Evolutionary conservation across 1,284 basidiomycete genomes (phyloP), one percentile per base, ranked within the genome.

Genomic region (Tylopilus orsonianus): DNA sequence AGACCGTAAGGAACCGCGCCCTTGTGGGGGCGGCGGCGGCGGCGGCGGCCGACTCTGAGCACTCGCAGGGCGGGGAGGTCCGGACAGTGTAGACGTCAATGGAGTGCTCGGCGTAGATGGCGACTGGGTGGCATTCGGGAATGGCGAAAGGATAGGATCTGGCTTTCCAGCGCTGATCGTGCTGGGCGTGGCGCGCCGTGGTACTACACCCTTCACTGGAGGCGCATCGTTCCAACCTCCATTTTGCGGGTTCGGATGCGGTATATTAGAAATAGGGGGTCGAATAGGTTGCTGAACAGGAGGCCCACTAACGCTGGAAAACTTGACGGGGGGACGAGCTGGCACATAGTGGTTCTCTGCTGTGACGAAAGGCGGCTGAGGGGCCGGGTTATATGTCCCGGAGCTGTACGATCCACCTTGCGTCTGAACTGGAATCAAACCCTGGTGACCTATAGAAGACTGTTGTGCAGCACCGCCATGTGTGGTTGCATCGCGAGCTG

Each of bases 141-240:
- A 97, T 1, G 94, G 94, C 22, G 90, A 82, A 13, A 85, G 86
- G 66, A 97, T 96, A 1, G 90, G 80, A 4, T 75, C 72, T 1
- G 80, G 81, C 59, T 88, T 88, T 37, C 66, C 69, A 20, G 70
- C 56, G 44, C 66, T 74, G 8, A 75, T 62, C 2, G 79, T 72
- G 32, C 75, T 74, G 2, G 83, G 76, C 2, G 78, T 33, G 13
- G 41, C 77, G 44, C 83, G 82, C 42, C 77, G 72, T 12, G 74
- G 64, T 7, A 71, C 55, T 7, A 71, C 55, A 20, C 41, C 41
- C 13, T 77, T 60, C 8, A 72, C 69, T 5, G 41, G 24, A 2
- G 92, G 93, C 0, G 90, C 83, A 61, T 98, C 95, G 63, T 98
- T 98, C 94, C 94, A 98, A 0, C 91, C 92, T 9, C 83, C 80